A percentile compares a stretch with the other conserved stretches of the same genome.
These are phyloP conservation scores for Candida anglica DNA, from an alignment of 805 yeast genomes.

Conservation along the genomic window DNA sequence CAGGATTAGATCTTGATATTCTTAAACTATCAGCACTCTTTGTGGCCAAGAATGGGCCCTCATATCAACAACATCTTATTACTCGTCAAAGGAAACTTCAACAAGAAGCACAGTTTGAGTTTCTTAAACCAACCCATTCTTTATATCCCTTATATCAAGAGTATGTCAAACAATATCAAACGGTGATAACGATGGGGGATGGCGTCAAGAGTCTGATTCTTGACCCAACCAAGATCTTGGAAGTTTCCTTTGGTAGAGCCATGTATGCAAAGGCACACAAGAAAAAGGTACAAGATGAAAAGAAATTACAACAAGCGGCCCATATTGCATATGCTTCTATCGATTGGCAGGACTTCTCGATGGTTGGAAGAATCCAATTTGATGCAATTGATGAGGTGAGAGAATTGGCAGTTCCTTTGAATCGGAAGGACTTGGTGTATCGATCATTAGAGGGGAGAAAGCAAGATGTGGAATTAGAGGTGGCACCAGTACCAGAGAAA, in stretches of 20 bases:
- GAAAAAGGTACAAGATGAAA: slow-evolving; percentile 23
- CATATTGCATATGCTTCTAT: slow-evolving; percentile 62
- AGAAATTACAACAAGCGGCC: slow-evolving; percentile 30
- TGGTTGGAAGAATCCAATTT: slow-evolving; percentile 67
- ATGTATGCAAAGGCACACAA: slow-evolving; percentile 41
- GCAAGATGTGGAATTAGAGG: slow-evolving; percentile 16
- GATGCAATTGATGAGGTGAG: slow-evolving; percentile 56
- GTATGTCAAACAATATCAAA: slow-evolving; percentile 54
- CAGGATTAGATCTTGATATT: slow-evolving; percentile 61
- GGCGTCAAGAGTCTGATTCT: slow-evolving; percentile 11
- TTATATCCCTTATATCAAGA: slow-evolving; percentile 47
- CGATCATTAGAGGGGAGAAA: slow-evolving; percentile 56
- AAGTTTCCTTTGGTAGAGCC: slow-evolving; percentile 53
- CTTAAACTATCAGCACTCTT: slow-evolving; percentile 71
- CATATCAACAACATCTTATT: slow-evolving; percentile 27
- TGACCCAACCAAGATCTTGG: slow-evolving; percentile 33
- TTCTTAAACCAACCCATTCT: slow-evolving; percentile 58
- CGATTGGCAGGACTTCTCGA: slow-evolving; percentile 82
- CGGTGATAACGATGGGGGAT: slow-evolving; percentile 13
- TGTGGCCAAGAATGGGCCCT: slow-evolving; percentile 56
- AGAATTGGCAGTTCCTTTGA: slow-evolving; percentile 53
- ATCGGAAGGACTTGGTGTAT: slow-evolving; percentile 54
- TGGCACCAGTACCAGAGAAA: slow-evolving; percentile 20
- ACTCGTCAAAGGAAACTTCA: slow-evolving; percentile 34
- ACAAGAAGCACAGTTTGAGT: slow-evolving; percentile 59